These are phyloP conservation scores for Cladophialophora carrionii DNA, from an alignment of 2,329 filamentous ascomycete genomes.

Conservation along the genomic window DNA sequence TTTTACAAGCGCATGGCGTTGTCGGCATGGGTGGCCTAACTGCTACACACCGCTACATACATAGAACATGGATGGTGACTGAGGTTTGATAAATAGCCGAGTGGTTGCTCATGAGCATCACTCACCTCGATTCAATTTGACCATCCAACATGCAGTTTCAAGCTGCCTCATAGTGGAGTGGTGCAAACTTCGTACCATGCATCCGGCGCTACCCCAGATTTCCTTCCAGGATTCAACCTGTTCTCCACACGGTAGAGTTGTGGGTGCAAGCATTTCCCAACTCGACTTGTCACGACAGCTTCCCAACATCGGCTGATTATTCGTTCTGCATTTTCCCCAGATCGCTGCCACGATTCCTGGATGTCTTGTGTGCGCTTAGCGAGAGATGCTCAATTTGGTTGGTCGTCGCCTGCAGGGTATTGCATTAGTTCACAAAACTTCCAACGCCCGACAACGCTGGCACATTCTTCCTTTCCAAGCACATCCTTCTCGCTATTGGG, in stretches of 20 bases:
- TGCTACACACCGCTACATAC: not conserved
- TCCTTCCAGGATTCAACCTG: not conserved
- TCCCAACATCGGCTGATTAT: not conserved
- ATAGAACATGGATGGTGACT: not conserved
- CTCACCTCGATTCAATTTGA: not conserved
- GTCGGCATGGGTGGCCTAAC: slow-evolving; percentile 1
- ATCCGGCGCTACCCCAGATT: not conserved
- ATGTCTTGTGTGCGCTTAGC: not conserved
- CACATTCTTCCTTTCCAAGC: not conserved
- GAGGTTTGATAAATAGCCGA: not conserved
- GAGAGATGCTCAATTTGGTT: not conserved
- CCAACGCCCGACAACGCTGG: not conserved
- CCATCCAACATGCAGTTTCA: not conserved
- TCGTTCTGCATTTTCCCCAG: not conserved
- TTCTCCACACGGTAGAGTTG: not conserved
- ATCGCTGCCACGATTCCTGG: not conserved
- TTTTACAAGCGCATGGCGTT: slow-evolving; percentile 2
- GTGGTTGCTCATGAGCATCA: not conserved
- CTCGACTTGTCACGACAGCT: not conserved
- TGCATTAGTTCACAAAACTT: not conserved
- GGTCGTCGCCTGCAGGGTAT: not conserved
- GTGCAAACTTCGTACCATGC: not conserved
- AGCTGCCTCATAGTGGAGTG: not conserved
- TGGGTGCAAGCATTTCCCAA: not conserved
- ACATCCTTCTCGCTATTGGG: not conserved